These are phyloP conservation scores for Tolypocladium nubicola DNA, from an alignment of 2,329 filamentous ascomycete genomes.

Conservation along the genomic window DNA sequence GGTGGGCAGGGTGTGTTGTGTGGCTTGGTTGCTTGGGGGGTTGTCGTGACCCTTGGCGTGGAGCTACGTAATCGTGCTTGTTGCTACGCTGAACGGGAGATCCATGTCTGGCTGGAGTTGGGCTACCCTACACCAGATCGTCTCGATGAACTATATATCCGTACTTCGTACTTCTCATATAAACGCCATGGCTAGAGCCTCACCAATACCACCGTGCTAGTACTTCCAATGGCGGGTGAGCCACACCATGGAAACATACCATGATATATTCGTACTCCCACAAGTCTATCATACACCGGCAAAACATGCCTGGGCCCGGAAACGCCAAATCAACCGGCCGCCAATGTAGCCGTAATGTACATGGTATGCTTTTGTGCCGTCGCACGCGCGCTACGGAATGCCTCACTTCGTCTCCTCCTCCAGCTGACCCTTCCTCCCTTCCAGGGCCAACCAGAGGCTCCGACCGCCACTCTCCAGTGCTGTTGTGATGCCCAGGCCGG, in stretches of 20 bases:
- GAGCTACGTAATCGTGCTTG: neutral
- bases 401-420: constrained; percentile 35
- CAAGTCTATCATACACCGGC: neutral
- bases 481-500: constrained; percentile 66
- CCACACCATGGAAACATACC: neutral
- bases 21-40: neutral
- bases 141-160: too few species aligned
- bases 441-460: constrained; percentile 79
- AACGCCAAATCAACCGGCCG: neutral
- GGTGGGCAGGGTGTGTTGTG: neutral
- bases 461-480: constrained; percentile 72
- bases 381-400: neutral
- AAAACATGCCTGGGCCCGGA: neutral
- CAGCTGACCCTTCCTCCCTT: constrained; percentile 69
- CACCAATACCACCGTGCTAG: neutral
- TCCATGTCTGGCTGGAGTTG: too few species aligned
- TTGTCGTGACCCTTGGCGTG: neutral
- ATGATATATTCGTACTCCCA: neutral
- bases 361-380: neutral
- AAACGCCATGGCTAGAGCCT: neutral
- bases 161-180: neutral
- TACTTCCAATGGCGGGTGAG: neutral
- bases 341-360: neutral
- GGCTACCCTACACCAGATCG: neutral
- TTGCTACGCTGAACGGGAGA: too few species aligned